Conservation (phyloP, 2,329 filamentous ascomycete species). For the Diplodia sapinea region DNA sequence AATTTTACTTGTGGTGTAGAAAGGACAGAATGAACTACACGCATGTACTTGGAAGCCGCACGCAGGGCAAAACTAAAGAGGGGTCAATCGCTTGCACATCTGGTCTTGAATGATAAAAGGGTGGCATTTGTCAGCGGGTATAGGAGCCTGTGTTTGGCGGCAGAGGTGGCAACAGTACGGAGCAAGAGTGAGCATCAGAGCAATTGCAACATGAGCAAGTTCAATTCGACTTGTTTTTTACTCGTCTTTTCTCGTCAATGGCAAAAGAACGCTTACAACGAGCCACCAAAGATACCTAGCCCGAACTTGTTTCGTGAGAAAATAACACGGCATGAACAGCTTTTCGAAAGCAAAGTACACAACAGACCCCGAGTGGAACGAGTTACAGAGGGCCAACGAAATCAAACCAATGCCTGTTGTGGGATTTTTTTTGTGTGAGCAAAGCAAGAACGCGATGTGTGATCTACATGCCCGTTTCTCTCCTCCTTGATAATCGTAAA, state of each 20-base stretch:
- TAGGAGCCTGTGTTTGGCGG: too few relatives aligned
- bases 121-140: too few relatives aligned
- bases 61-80: too few relatives aligned
- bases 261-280: not conserved
- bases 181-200: too few relatives aligned
- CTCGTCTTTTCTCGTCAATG: not conserved
- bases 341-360: not conserved
- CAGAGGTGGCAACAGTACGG: too few relatives aligned
- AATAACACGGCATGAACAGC: not conserved
- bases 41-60: too few relatives aligned
- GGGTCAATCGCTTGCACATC: too few relatives aligned
- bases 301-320: not conserved
- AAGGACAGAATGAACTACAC: too few relatives aligned
- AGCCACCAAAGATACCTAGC: not conserved
- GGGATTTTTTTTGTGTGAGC: conserved; percentile 4
- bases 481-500: conserved; percentile 8
- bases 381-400: not conserved
- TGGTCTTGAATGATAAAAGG: too few relatives aligned
- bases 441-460: not conserved
- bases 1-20: too few relatives aligned
- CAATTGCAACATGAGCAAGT: not conserved
- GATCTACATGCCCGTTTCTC: conserved; percentile 24
- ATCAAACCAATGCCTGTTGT: conserved; percentile 17
- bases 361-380: not conserved
- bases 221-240: not conserved